Conservation (phyloP, 78 protist species). For the Creolimax fragrantissima region DNA sequence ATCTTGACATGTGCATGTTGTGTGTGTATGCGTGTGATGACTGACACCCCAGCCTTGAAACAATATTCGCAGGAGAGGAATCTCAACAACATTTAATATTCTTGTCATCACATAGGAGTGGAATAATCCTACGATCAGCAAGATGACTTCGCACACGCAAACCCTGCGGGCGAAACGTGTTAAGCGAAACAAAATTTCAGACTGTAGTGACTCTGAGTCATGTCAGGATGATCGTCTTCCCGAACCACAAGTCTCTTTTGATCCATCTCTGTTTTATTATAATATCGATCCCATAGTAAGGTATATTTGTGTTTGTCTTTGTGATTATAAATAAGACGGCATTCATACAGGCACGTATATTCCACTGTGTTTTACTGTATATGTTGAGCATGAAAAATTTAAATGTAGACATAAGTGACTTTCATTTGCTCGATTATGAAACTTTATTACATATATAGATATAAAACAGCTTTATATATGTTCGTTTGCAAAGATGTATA, state of each 20-base stretch:
- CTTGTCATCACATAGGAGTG: not conserved
- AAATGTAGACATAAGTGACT: not conserved
- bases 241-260: not conserved
- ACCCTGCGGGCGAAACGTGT: not conserved
- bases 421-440: not conserved
- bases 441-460: not conserved
- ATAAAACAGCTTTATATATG: not conserved
- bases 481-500: not conserved
- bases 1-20: not conserved
- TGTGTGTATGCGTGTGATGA: not conserved
- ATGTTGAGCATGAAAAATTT: not conserved
- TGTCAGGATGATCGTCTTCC: not conserved
- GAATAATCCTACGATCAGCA: not conserved
- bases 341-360: not conserved
- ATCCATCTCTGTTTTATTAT: not conserved
- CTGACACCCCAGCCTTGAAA: too few relatives aligned
- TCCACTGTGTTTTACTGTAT: not conserved
- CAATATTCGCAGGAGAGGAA: too few relatives aligned
- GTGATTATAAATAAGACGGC: too few relatives aligned
- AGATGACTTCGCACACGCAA: not conserved
- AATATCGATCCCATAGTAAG: not conserved
- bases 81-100: not conserved
- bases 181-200: not conserved
- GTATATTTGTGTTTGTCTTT: too few relatives aligned
- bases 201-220: not conserved